Evolutionary conservation across 768 basidiomycete genomes (phyloP).

Genomic region (Tulasnella sp.): DNA sequence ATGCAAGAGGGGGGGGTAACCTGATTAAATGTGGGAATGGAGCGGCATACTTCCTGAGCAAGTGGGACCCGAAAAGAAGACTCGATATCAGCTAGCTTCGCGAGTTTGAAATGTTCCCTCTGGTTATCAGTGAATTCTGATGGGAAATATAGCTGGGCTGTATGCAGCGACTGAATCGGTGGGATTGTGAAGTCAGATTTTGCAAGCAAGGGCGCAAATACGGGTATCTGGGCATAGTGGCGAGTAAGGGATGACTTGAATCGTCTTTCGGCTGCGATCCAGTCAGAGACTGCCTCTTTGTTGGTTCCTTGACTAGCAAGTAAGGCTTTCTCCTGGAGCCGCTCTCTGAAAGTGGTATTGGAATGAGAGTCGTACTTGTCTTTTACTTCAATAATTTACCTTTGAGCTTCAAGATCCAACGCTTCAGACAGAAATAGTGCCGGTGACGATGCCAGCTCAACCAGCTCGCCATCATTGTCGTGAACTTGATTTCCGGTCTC

Average conservation of each 20-base stretch:
- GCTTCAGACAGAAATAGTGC: neutral
- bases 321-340: neutral
- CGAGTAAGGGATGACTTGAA: neutral
- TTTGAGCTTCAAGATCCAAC: neutral
- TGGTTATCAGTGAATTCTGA: neutral
- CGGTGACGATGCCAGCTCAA: neutral
- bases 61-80: neutral
- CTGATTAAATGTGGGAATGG: no score
- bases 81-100: neutral
- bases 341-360: neutral
- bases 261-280: neutral
- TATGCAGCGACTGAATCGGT: neutral
- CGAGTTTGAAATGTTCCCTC: neutral
- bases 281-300: neutral
- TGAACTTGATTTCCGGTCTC: neutral
- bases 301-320: neutral
- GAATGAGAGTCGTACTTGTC: no score
- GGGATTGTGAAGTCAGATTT: neutral
- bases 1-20: no score
- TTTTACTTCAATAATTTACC: neutral
- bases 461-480: neutral
- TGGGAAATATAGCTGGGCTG: neutral
- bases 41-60: neutral
- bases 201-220: neutral
- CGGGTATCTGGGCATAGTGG: neutral